Conservation (phyloP, 1,284 basidiomycete genomes). For the Irpex sp. region DNA sequence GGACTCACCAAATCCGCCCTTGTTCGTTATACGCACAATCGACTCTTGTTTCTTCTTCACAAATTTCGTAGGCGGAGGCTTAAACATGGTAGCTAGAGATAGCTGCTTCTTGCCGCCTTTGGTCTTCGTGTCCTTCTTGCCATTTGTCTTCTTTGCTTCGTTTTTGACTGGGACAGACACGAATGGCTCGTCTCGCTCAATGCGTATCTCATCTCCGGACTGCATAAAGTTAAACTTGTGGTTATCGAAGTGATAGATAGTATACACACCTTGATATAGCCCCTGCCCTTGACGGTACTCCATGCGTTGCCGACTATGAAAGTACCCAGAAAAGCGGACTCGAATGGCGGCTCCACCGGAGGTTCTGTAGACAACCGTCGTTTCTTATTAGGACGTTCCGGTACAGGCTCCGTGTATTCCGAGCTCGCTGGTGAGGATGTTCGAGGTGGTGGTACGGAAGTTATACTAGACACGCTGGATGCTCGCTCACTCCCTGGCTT, state of each 20-base stretch:
- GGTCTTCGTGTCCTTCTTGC: constrained; percentile 20
- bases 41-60: constrained; percentile 55
- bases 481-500: constrained; percentile 22
- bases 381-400: constrained; percentile 38
- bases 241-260: background rate
- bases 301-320: constrained; percentile 73
- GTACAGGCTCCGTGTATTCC: background rate
- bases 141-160: constrained; percentile 16
- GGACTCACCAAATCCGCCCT: constrained; percentile 54
- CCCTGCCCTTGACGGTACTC: constrained; percentile 71
- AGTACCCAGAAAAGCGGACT: constrained; percentile 53
- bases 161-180: constrained; percentile 18
- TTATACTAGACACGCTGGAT: constrained; percentile 36
- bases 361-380: constrained; percentile 34
- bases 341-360: constrained; percentile 7
- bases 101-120: constrained; percentile 55
- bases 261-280: constrained; percentile 45
- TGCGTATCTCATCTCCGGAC: constrained; percentile 50
- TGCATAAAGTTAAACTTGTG: background rate
- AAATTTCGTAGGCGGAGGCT: constrained; percentile 41
- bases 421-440: constrained; percentile 24
- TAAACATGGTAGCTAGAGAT: constrained; percentile 60
- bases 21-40: constrained; percentile 65
- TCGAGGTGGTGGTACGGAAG: constrained; percentile 23
- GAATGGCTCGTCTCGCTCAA: constrained; percentile 50